Evolutionary conservation across 2,329 filamentous ascomycete genomes (phyloP).

Genomic region (Diaporthe nobilis): DNA sequence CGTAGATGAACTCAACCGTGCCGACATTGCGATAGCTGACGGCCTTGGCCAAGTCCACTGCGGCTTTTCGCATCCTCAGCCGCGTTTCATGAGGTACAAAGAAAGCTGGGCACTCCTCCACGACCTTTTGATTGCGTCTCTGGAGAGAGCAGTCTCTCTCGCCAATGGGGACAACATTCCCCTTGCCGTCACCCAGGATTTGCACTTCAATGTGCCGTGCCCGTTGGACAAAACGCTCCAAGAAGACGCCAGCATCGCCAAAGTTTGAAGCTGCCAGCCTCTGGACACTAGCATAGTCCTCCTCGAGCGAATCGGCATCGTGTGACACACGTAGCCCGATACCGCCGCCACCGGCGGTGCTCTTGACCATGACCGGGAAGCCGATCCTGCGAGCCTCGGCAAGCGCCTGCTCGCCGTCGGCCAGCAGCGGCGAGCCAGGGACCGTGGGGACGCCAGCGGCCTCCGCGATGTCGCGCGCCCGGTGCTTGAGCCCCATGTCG

Average conservation of each 20-base stretch:
- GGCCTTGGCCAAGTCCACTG: neutral
- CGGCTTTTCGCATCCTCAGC: neutral
- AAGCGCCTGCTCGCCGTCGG: neutral
- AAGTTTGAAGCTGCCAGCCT: neutral
- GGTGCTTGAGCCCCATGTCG: neutral
- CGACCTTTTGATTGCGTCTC: neutral
- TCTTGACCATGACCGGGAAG: neutral
- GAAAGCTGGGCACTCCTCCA: neutral
- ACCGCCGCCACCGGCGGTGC: neutral
- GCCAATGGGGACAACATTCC: neutral
- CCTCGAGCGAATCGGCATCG: neutral
- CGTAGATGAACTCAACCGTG: neutral
- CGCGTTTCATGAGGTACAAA: neutral
- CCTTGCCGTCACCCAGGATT: neutral
- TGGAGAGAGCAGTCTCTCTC: neutral
- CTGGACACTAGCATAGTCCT: neutral
- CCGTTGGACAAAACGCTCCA: neutral
- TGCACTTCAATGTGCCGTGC: neutral
- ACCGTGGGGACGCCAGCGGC: neutral
- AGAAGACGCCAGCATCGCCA: neutral
- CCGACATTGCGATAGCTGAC: neutral
- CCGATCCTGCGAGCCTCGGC: neutral
- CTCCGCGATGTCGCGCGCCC: neutral
- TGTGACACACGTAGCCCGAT: neutral
- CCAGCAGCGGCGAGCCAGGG: neutral